Percentiles rank a stretch among this genome's conserved stretches.
These are phyloP conservation scores for Leccinum pellstonianum DNA, from an alignment of 768 basidiomycete genomes.

Conservation along the genomic window DNA sequence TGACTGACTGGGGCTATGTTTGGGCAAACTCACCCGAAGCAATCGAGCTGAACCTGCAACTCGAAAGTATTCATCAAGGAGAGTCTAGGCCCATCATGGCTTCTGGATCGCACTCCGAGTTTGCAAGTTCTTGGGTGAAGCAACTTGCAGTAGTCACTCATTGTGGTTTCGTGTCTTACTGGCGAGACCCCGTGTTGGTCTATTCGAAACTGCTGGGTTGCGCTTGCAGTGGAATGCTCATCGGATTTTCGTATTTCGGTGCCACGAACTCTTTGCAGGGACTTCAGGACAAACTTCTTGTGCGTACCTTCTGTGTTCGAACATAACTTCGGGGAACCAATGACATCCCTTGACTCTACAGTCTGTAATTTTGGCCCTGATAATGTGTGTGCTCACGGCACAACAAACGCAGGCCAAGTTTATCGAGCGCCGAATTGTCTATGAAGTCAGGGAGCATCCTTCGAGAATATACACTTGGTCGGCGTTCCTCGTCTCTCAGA, in stretches of 20 bases:
- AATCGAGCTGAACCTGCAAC: constrained; percentile 36
- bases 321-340: neutral
- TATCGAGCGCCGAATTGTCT: constrained; percentile 53
- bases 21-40: constrained; percentile 49
- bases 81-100: constrained; percentile 21
- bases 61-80: constrained; percentile 45
- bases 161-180: constrained; percentile 35
- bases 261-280: constrained; percentile 38
- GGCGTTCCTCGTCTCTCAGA: constrained; percentile 50
- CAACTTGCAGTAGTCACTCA: constrained; percentile 34
- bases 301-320: constrained; percentile 9
- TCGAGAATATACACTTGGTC: constrained; percentile 66
- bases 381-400: constrained; percentile 45
- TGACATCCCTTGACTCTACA: constrained; percentile 15
- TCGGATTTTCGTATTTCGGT: constrained; percentile 45
- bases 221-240: constrained; percentile 33
- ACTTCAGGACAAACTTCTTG: constrained; percentile 44
- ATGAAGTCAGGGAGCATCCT: constrained; percentile 63
- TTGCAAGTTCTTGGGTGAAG: constrained; percentile 39
- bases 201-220: constrained; percentile 35
- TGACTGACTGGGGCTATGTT: constrained; percentile 47
- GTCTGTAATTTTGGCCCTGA: constrained; percentile 52
- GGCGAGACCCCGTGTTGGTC: constrained; percentile 43
- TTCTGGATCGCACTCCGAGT: constrained; percentile 30
- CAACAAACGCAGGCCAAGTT: constrained; percentile 63